A percentile compares a stretch with the other conserved stretches of the same genome.
phyloP scores from a whole-genome alignment of 176 grass and related monocot genomes.

The Alloteropsis semialata region DNA sequence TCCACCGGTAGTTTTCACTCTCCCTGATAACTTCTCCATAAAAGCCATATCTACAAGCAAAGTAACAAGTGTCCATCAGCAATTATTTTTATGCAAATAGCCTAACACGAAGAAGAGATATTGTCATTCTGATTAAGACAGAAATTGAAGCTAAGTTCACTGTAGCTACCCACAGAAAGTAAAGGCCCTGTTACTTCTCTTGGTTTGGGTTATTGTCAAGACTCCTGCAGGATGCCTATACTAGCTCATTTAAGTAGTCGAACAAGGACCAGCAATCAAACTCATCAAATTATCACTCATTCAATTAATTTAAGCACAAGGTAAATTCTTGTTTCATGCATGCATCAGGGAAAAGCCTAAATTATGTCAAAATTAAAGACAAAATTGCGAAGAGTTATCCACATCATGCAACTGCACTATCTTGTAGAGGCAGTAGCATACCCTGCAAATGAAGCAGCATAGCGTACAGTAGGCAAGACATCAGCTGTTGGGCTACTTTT shows the following conservation, averaged over 20 bases:
- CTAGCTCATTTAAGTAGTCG: not conserved
- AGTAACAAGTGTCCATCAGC: constrained; percentile 11
- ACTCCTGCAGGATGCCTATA: constrained; percentile 1
- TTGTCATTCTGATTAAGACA: not conserved
- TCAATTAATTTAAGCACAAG: not conserved
- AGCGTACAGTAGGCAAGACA: constrained; percentile 67
- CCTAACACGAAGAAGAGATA: not conserved
- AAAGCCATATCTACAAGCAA: constrained; percentile 79
- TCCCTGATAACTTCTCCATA: constrained; percentile 97
- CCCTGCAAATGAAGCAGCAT: constrained; percentile 96
- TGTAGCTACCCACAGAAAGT: not conserved
- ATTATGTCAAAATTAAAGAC: not conserved
- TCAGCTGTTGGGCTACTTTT: constrained; percentile 70
- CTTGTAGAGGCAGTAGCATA: constrained; percentile 32
- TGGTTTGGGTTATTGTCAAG: not conserved
- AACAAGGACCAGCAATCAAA: not conserved
- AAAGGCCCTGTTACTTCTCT: not conserved
- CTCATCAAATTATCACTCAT: not conserved
- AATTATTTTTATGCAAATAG: not conserved
- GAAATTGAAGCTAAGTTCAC: not conserved
- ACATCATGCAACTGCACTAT: not conserved
- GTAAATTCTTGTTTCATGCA: not conserved
- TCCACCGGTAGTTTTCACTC: constrained; percentile 92
- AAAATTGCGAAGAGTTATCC: not conserved
- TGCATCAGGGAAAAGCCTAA: not conserved